A percentile compares a stretch with the other conserved stretches of the same genome.
Evolutionary conservation across 1,284 basidiomycete genomes (phyloP).

Genomic region (Hypsizygus ulmarius): DNA sequence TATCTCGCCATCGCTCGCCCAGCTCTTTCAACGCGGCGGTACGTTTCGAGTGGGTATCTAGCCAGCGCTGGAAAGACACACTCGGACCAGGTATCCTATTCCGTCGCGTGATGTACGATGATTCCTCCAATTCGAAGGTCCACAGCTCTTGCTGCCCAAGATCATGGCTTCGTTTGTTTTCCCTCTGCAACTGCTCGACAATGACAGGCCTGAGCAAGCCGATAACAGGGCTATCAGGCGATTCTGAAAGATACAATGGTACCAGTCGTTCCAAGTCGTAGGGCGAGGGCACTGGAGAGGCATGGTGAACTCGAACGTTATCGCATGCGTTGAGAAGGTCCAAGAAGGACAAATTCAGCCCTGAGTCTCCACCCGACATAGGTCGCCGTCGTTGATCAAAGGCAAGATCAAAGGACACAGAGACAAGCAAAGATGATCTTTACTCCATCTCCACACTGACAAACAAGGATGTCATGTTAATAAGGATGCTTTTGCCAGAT

Average conservation of each 20-base stretch:
- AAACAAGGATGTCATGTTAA: too few relatives aligned
- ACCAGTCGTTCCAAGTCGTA: constrained; percentile 43
- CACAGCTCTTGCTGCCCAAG: constrained; percentile 38
- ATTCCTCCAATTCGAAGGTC: constrained; percentile 25
- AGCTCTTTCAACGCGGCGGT: constrained; percentile 58
- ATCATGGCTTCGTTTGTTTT: constrained; percentile 39
- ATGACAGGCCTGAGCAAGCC: constrained; percentile 63
- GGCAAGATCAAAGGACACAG: not conserved
- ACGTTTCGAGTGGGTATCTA: constrained; percentile 55
- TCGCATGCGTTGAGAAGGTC: constrained; percentile 61
- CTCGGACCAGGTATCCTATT: constrained; percentile 27
- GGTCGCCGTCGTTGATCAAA: not conserved
- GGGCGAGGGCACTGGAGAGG: constrained; percentile 25
- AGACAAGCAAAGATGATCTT: not conserved
- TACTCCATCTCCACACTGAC: not conserved
- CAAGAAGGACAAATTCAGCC: constrained; percentile 42
- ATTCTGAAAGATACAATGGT: constrained; percentile 49
- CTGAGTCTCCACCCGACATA: not conserved
- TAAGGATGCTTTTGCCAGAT: too few relatives aligned
- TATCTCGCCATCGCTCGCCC: constrained; percentile 70
- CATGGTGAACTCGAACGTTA: constrained; percentile 49
- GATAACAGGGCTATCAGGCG: constrained; percentile 48
- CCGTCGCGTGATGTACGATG: constrained; percentile 5
- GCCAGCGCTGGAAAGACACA: constrained; percentile 51
- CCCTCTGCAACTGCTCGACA: constrained; percentile 48